Evolutionary conservation across 495 filamentous ascomycete genomes (phyloP), one percentile per base, ranked within the genome.

Genomic region (Podospora appendiculata): DNA sequence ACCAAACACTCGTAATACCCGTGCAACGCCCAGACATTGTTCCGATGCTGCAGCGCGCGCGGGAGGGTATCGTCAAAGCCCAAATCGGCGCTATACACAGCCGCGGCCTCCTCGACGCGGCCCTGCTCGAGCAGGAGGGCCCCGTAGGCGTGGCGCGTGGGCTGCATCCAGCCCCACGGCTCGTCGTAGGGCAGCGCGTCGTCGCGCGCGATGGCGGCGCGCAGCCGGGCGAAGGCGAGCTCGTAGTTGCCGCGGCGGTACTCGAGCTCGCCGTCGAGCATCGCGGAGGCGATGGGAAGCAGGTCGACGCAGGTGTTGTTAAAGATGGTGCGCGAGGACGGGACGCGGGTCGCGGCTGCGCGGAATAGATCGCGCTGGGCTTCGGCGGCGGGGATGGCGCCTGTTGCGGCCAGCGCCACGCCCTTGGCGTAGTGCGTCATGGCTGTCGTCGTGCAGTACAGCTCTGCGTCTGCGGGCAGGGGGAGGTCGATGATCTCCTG

Each of bases 111-210:
- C 32, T 77, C 66, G 8, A 80, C 69, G 1, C 69, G 70, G 3
- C 73, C 77, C 51, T 86, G 83, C 50, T 88, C 84, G 0, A 83
- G 60, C 16, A 84, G 63, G 1, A 88, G 67, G 5, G 83, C 84
- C 0, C 79, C 84, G 41, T 81, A 79, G 4, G 83, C 82, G 64
- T 88, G 84, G 5, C 82, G 67, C 1, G 81, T 75, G 0, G 84
- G 82, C 54, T 83, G 78, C 82, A 86, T 85, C 82, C 81, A 85
- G 3, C 79, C 79, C 82, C 83, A 86, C 0, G 84, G 84, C 63
- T 88, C 84, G 52, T 82, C 78, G 50, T 84, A 88, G 0, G 76
- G 77, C 8, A 88, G 68, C 1, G 60, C 52, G 49, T 84, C 79
- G 50, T 84, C 80, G 12, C 75, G 68, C 5, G 64, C 52, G 17